These are phyloP conservation scores for Backusella liffmaniae DNA, from an alignment of 192 early-diverging fungal genomes.

Conservation along the genomic window DNA sequence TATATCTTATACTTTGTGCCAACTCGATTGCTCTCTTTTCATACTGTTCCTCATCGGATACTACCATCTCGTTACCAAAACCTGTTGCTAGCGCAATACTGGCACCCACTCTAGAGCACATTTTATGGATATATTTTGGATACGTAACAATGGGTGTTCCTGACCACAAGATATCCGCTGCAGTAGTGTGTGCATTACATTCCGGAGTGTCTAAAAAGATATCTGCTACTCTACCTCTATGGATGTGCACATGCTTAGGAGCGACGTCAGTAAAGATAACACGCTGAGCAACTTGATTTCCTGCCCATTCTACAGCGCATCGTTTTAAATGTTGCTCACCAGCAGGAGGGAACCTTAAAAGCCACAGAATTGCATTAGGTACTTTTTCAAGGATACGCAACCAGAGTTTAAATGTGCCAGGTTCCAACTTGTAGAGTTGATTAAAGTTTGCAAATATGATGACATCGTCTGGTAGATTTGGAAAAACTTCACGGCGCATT, in stretches of 20 bases:
- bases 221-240: constrained; percentile 89
- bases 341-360: constrained; percentile 87
- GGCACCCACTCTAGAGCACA: constrained; percentile 88
- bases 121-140: constrained; percentile 86
- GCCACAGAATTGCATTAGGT: constrained; percentile 85
- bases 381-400: constrained; percentile 76
- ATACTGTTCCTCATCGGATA: constrained; percentile 59
- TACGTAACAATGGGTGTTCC: constrained; percentile 92
- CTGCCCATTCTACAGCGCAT: constrained; percentile 72
- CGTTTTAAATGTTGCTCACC: constrained; percentile 76
- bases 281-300: constrained; percentile 71
- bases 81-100: constrained; percentile 84
- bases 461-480: constrained; percentile 73
- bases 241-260: constrained; percentile 86
- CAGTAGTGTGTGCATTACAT: constrained; percentile 96
- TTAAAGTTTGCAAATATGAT: constrained; percentile 97
- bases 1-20: constrained; percentile 50
- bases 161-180: constrained; percentile 92
- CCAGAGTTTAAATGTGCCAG: constrained; percentile 83
- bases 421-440: constrained; percentile 95
- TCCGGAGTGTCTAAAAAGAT: constrained; percentile 94
- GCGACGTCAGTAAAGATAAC: constrained; percentile 86
- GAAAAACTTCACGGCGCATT: constrained; percentile 87
- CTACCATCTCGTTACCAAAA: constrained; percentile 67
- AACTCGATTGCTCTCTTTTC: constrained; percentile 63